Conservation (phyloP, 345 rosid genomes). For the Punica granatum region DNA sequence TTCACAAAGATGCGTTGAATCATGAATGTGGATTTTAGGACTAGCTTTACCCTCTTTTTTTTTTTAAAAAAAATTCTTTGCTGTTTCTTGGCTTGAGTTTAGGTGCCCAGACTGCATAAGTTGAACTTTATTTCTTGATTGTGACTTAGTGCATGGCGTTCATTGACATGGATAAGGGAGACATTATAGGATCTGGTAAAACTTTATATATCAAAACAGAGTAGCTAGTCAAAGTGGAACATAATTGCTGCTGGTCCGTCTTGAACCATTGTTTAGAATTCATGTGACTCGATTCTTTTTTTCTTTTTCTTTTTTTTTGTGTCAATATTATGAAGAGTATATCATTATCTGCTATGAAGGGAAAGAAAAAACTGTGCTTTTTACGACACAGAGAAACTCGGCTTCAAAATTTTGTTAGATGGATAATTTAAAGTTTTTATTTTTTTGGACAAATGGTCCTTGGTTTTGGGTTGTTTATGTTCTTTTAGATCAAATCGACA, state of each 20-base stretch:
- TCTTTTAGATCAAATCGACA: background rate
- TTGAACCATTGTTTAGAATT: no score
- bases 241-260: no score
- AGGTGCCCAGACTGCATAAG: background rate
- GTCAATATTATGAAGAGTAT: background rate
- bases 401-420: no score
- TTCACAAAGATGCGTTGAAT: no score
- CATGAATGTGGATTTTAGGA: background rate
- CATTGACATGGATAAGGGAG: background rate
- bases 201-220: no score
- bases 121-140: background rate
- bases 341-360: background rate
- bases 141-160: background rate
- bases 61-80: no score
- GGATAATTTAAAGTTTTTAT: no score
- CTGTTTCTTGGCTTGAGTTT: background rate
- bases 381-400: no score
- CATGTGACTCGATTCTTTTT: no score
- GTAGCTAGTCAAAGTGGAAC: no score
- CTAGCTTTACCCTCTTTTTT: no score
- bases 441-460: no score
- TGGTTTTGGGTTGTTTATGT: background rate
- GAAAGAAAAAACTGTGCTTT: background rate
- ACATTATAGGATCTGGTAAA: background rate
- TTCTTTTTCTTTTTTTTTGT: background rate